These are phyloP conservation scores for Cicer bijugum DNA, from an alignment of 306 rosid genomes.

Conservation along the genomic window DNA sequence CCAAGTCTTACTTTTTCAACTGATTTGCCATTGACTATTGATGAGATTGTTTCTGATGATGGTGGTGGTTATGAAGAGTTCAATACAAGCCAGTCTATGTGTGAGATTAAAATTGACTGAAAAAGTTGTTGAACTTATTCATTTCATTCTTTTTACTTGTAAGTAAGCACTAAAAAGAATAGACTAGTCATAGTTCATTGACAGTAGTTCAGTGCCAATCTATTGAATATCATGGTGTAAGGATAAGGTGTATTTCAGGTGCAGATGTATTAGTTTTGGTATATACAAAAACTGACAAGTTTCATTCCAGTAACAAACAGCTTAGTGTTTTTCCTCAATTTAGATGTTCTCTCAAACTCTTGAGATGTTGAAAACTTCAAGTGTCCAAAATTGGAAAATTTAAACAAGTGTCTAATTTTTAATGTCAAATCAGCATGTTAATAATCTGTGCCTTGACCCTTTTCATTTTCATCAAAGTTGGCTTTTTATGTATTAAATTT, in stretches of 20 bases:
- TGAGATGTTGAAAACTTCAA: neutral
- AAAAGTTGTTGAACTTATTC: neutral
- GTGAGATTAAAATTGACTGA: slow-evolving; percentile 43
- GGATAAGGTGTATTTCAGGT: neutral
- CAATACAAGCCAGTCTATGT: slow-evolving; percentile 35
- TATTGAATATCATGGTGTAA: slow-evolving; percentile 14
- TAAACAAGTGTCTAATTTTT: too few species aligned
- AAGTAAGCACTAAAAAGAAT: neutral
- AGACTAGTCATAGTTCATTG: slow-evolving; percentile 1
- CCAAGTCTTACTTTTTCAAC: slow-evolving; percentile 43
- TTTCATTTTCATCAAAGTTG: neutral
- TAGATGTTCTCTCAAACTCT: neutral
- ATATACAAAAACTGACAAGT: neutral
- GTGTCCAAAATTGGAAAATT: neutral
- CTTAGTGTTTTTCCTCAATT: neutral
- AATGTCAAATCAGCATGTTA: too few species aligned
- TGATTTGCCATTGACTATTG: slow-evolving; percentile 48
- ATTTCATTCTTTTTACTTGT: slow-evolving; percentile 29
- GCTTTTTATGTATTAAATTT: neutral
- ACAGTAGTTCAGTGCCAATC: slow-evolving; percentile 24
- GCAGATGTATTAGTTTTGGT: neutral
- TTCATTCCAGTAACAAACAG: neutral
- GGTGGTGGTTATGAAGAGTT: slow-evolving; percentile 59
- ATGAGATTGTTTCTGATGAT: slow-evolving; percentile 71
- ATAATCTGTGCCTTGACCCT: neutral